These are phyloP conservation scores for Backusella westeae DNA, from an alignment of 192 early-diverging fungal genomes.

Conservation along the genomic window DNA sequence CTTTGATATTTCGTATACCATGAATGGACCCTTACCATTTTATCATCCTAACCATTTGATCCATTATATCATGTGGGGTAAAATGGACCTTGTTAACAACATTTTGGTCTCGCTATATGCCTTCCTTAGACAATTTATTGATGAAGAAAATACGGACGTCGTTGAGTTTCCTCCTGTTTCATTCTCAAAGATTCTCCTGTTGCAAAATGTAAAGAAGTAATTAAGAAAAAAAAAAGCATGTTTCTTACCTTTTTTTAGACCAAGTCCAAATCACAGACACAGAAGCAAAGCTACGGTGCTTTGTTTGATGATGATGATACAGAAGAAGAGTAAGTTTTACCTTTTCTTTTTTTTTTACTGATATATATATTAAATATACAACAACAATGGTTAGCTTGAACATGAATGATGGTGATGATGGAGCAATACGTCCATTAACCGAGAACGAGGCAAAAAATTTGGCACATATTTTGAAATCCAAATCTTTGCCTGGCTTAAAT, in stretches of 20 bases:
- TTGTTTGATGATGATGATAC: conserved; percentile 56
- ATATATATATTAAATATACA: not conserved
- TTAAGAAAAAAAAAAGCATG: not conserved
- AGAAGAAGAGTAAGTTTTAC: not conserved
- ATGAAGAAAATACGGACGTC: conserved; percentile 39
- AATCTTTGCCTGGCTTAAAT: conserved; percentile 60
- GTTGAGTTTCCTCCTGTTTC: conserved; percentile 58
- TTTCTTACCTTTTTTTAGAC: not conserved
- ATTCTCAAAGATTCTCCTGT: conserved; percentile 56
- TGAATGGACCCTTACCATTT: conserved; percentile 66
- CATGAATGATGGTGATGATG: conserved; percentile 21
- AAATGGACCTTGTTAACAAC: conserved; percentile 65
- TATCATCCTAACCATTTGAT: conserved; percentile 71
- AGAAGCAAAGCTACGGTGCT: conserved; percentile 44
- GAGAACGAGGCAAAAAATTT: conserved; percentile 20
- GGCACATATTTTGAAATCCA: conserved; percentile 52
- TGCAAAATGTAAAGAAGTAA: conserved; percentile 43
- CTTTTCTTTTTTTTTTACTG: not conserved
- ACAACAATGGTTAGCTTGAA: not conserved
- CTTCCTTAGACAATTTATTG: conserved; percentile 37
- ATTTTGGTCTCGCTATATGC: conserved; percentile 62
- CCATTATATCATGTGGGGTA: conserved; percentile 74
- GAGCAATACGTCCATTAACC: conserved; percentile 6
- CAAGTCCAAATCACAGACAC: conserved; percentile 3
- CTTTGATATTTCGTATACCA: conserved; percentile 44